phyloP scores from a whole-genome alignment of 176 grass and related monocot genomes.

The Cenchrus purpureus region DNA sequence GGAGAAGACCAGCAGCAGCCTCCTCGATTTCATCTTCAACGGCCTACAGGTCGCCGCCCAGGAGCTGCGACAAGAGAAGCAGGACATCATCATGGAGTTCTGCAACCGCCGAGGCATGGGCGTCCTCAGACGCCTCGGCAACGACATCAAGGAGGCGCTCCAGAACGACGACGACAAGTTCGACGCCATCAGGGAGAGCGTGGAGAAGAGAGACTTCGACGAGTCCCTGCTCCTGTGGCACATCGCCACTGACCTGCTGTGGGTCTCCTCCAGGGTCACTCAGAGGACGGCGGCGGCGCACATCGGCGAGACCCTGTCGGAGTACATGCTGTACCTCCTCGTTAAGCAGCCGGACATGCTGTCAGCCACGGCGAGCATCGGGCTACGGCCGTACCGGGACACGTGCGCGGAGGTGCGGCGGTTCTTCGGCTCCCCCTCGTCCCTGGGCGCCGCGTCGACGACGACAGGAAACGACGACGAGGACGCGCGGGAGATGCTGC shows the following conservation, averaged over 20 bases:
- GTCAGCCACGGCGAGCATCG: constrained; percentile 42
- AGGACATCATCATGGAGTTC: background rate
- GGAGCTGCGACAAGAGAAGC: accelerated
- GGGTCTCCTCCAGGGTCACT: too few species aligned
- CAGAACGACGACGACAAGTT: background rate
- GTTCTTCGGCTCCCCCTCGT: constrained; percentile 1
- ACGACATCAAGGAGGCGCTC: background rate
- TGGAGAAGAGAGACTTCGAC: background rate
- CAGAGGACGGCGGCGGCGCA: too few species aligned
- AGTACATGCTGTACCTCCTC: constrained; percentile 64
- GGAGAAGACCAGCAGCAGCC: background rate
- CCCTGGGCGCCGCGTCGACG: too few species aligned
- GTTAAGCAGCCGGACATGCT: constrained; percentile 56
- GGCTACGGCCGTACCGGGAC: constrained; percentile 49
- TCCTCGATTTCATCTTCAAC: background rate
- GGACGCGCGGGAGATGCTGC: constrained; percentile 21
- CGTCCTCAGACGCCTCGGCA: background rate
- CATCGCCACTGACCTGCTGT: constrained; percentile 42
- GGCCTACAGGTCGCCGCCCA: background rate
- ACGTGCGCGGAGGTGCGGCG: constrained; percentile 43
- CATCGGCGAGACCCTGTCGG: constrained; percentile 19
- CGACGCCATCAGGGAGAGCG: background rate
- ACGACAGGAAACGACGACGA: background rate
- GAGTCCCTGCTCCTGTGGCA: constrained; percentile 52
- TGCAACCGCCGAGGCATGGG: constrained; percentile 2